phyloP scores from a whole-genome alignment of 192 early-diverging fungal species.

The Piromyces finnis region DNA sequence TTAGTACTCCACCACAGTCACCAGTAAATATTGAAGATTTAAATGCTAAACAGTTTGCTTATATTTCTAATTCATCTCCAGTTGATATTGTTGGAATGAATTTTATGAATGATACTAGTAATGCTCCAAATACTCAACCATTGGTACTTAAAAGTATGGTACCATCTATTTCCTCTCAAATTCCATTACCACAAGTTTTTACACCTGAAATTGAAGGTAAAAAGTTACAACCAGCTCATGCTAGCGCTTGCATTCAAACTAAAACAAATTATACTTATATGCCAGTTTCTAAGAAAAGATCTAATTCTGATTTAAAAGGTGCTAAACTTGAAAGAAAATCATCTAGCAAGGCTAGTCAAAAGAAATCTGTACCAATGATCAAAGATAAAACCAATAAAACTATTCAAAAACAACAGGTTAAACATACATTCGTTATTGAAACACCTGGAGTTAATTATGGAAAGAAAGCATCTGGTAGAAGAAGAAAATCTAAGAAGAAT shows the following conservation, averaged over 20 bases:
- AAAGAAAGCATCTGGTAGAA: background rate
- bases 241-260: background rate
- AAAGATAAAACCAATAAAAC: background rate
- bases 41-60: background rate
- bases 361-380: background rate
- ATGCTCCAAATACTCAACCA: background rate
- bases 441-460: background rate
- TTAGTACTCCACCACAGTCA: background rate
- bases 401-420: background rate
- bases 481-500: background rate
- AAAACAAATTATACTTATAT: background rate
- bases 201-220: background rate
- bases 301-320: background rate
- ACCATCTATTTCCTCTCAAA: background rate
- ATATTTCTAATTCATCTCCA: background rate
- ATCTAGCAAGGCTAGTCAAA: background rate
- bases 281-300: background rate
- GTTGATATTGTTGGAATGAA: background rate
- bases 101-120: background rate
- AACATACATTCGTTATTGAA: background rate
- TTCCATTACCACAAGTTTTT: background rate
- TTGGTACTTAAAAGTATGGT: background rate
- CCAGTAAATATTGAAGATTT: background rate
- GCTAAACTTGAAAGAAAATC: background rate
- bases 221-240: background rate